Conservation (phyloP, 2,329 filamentous ascomycete genomes). For the Annulohypoxylon truncatum region DNA sequence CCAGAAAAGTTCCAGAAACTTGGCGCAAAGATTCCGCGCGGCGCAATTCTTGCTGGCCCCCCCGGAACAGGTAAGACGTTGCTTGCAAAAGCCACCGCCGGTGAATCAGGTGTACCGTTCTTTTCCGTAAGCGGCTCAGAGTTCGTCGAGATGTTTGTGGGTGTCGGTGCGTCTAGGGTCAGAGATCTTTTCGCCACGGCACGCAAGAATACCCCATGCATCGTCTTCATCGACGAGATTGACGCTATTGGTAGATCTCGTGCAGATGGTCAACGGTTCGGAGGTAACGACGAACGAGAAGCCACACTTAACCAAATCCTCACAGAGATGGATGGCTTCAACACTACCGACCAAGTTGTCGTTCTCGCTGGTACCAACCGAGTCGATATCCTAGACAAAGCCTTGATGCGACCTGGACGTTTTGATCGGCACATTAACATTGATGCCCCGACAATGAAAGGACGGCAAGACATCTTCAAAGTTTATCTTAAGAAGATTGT, state of each 20-base stretch:
- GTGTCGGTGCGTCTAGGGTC: slow-evolving; percentile 95
- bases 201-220: slow-evolving; percentile 95
- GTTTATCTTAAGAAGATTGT: slow-evolving; percentile 96
- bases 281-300: slow-evolving; percentile 97
- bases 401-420: slow-evolving; percentile 93
- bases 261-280: slow-evolving; percentile 79
- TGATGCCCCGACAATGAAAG: slow-evolving; percentile 95
- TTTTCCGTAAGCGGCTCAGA: slow-evolving; percentile 98
- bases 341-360: slow-evolving; percentile 94
- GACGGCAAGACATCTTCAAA: slow-evolving; percentile 93
- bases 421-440: slow-evolving; percentile 98
- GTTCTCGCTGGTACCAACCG: slow-evolving; percentile 97
- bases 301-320: slow-evolving; percentile 97
- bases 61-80: slow-evolving; percentile 98
- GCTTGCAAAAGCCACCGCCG: slow-evolving; percentile 95
- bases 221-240: slow-evolving; percentile 99
- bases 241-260: slow-evolving; percentile 95
- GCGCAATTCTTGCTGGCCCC: slow-evolving; percentile 95
- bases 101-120: slow-evolving; percentile 96
- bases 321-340: slow-evolving; percentile 99
- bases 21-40: slow-evolving; percentile 96
- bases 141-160: slow-evolving; percentile 99
- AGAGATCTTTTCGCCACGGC: slow-evolving; percentile 94
- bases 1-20: slow-evolving; percentile 92
- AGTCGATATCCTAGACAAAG: slow-evolving; percentile 93